Percentiles rank a stretch among this genome's conserved stretches.
These are phyloP conservation scores for Macroventuria anomochaeta DNA, from an alignment of 2,329 filamentous ascomycete genomes.

Conservation along the genomic window DNA sequence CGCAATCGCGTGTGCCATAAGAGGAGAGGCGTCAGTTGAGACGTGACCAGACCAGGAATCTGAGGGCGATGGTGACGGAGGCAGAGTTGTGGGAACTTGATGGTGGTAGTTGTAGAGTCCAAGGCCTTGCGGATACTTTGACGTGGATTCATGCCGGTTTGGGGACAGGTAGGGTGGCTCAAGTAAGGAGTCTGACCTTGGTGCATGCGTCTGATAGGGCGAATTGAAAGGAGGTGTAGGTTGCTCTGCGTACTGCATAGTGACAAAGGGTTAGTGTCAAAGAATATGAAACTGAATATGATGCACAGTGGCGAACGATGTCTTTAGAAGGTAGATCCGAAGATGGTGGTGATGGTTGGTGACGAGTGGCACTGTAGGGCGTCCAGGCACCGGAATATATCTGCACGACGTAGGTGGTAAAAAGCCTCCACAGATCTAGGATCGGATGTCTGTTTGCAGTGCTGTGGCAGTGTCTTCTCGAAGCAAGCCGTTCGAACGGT, in stretches of 20 bases:
- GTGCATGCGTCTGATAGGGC: constrained; percentile 43
- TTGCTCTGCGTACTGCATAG: constrained; percentile 40
- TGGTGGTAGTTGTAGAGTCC: constrained; percentile 45
- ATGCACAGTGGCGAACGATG: constrained; percentile 14
- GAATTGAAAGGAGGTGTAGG: constrained; percentile 46
- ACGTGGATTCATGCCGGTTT: constrained; percentile 37
- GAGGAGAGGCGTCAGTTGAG: constrained; percentile 36
- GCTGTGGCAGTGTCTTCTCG: constrained; percentile 45
- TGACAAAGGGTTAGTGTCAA: constrained; percentile 20
- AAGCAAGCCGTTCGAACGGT: constrained; percentile 34
- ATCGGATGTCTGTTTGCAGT: constrained; percentile 34
- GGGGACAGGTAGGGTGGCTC: constrained; percentile 48
- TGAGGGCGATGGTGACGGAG: constrained; percentile 46
- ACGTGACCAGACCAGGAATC: constrained; percentile 41
- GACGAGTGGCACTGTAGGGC: constrained; percentile 30
- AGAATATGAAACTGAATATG: constrained; percentile 13
- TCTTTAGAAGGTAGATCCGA: constrained; percentile 7
- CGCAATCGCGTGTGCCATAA: constrained; percentile 38
- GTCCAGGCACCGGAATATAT: constrained; percentile 41
- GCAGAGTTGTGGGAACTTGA: constrained; percentile 32
- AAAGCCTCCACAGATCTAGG: constrained; percentile 31
- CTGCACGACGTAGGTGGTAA: constrained; percentile 30
- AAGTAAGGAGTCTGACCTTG: constrained; percentile 32
- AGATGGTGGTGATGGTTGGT: constrained; percentile 20
- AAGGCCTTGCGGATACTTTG: constrained; percentile 41